Evolutionary conservation across 208 protist species (phyloP).

Genomic region (Wallacemonas sp.): DNA sequence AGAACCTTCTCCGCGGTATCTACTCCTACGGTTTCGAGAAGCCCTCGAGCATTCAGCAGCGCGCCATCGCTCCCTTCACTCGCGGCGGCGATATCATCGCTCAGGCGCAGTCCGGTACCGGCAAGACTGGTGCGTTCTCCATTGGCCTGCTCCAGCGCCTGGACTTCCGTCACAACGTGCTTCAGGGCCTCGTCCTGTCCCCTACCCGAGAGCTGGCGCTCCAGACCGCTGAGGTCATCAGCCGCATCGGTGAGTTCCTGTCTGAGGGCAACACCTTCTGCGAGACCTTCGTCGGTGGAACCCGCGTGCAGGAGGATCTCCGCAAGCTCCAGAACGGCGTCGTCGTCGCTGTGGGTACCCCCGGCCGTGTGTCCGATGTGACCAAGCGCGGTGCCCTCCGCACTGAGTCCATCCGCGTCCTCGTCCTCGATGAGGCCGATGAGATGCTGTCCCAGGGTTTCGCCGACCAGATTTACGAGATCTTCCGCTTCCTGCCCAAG

Average conservation of each 20-base stretch:
- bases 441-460: constrained; percentile 98
- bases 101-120: constrained; percentile 96
- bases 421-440: constrained; percentile 99
- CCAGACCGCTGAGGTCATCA: constrained; percentile 97
- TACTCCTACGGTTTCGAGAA: constrained; percentile 99
- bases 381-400: constrained; percentile 91
- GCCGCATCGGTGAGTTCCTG: constrained; percentile 97
- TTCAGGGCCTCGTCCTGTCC: constrained; percentile 96
- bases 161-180: constrained; percentile 83
- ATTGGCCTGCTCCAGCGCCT: constrained; percentile 95
- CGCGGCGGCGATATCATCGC: constrained; percentile 98
- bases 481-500: constrained; percentile 97
- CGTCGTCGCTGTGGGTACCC: constrained; percentile 97
- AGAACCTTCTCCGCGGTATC: constrained; percentile 96
- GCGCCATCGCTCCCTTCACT: constrained; percentile 97
- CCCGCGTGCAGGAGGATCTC: constrained; percentile 96
- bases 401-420: constrained; percentile 92
- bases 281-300: constrained; percentile 94
- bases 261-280: constrained; percentile 75
- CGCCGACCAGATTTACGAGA: constrained; percentile 99
- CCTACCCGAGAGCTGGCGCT: constrained; percentile 97
- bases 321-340: constrained; percentile 89
- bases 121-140: constrained; percentile 99
- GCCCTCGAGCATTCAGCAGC: constrained; percentile 99
- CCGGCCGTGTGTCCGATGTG: constrained; percentile 98